Percentiles rank a stretch among this genome's conserved stretches.
Conservation (phyloP, 2,329 filamentous ascomycete genomes). For the Aspergillus sp. region DNA sequence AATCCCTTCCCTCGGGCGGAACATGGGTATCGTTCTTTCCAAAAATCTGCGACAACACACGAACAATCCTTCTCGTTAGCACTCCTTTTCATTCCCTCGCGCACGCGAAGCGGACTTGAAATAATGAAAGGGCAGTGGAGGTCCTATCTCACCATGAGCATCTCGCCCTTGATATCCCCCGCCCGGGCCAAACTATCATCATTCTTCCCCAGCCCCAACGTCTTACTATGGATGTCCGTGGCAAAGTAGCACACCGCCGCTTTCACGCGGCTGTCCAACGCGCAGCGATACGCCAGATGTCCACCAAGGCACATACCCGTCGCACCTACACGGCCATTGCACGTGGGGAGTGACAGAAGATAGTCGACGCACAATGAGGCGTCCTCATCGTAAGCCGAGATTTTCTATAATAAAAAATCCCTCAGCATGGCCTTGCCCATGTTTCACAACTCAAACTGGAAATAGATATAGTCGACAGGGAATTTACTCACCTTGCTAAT, state of each 20-base stretch:
- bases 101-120: not conserved
- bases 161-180: slow-evolving; percentile 71
- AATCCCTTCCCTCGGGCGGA: slow-evolving; percentile 75
- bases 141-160: slow-evolving; percentile 63
- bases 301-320: slow-evolving; percentile 94
- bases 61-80: slow-evolving; percentile 55
- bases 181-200: slow-evolving; percentile 66
- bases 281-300: slow-evolving; percentile 74
- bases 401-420: slow-evolving; percentile 56
- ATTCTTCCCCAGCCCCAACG: slow-evolving; percentile 68
- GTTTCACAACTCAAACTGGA: not conserved
- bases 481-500: slow-evolving; percentile 64
- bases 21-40: slow-evolving; percentile 91
- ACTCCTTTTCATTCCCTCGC: not conserved
- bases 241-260: slow-evolving; percentile 88
- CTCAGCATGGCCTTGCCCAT: not conserved
- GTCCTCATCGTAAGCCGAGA: slow-evolving; percentile 84
- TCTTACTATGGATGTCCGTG: slow-evolving; percentile 82
- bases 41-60: slow-evolving; percentile 64
- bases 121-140: not conserved
- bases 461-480: not conserved
- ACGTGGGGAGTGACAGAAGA: slow-evolving; percentile 71
- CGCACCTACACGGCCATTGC: slow-evolving; percentile 75
- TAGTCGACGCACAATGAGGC: slow-evolving; percentile 67
- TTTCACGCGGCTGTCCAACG: slow-evolving; percentile 73